A percentile compares a stretch with the other conserved stretches of the same genome.
Evolutionary conservation across 495 filamentous ascomycete species (phyloP).

Genomic region (Talaromyces thailandensis): DNA sequence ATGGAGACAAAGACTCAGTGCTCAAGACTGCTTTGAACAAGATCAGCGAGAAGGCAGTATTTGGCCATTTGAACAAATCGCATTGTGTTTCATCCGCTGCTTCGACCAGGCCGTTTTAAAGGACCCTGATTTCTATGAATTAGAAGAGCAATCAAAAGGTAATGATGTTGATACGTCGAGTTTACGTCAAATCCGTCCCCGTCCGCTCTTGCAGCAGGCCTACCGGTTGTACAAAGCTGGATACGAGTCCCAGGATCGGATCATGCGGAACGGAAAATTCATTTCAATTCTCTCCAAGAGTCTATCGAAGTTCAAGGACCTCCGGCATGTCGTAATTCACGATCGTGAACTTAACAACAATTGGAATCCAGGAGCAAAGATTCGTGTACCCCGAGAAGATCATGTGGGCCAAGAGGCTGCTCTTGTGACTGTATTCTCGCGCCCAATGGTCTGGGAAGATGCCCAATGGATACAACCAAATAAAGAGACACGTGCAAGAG

Average conservation of each 20-base stretch:
- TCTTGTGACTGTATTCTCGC: neutral
- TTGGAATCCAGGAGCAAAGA: neutral
- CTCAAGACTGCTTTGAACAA: neutral
- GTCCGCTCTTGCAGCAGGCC: neutral
- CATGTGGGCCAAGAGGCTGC: neutral
- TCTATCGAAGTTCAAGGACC: neutral
- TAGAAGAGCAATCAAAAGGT: neutral
- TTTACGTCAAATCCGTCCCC: neutral
- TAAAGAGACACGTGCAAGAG: neutral
- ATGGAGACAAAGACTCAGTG: neutral
- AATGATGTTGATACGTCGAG: neutral
- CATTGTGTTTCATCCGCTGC: neutral
- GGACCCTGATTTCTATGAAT: neutral
- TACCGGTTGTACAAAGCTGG: neutral
- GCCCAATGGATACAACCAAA: neutral
- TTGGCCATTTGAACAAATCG: neutral
- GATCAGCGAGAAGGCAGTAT: neutral
- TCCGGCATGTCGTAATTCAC: neutral
- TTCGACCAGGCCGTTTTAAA: neutral
- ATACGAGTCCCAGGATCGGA: neutral
- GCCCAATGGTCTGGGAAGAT: constrained; percentile 1
- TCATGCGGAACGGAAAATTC: neutral
- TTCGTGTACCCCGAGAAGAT: neutral
- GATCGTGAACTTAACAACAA: neutral
- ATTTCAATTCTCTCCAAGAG: neutral